Base-by-base conservation (phyloP, 768 basidiomycete species). In the Kwoniella botswanensis region DNA sequence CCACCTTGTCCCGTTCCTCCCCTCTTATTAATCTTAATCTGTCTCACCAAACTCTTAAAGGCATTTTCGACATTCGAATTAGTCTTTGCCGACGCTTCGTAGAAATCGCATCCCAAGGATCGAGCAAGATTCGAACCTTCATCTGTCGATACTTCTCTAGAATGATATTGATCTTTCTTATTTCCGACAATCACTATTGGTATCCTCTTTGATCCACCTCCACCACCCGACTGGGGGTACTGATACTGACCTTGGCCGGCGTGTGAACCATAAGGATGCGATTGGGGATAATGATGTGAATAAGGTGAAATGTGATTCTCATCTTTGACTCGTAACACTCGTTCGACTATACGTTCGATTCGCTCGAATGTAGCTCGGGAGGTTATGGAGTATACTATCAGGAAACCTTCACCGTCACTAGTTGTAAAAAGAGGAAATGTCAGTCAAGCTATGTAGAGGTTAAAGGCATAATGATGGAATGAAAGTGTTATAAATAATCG, bases 401-500 rank as follows among this genome's bases (percentile, higher is more conserved):
- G 91, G 84, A 98, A 96, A n/a, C 94, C 94, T 86, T 96, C 94
- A 72, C 95, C 95, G 84, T 98, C 94, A 35, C 94, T 96, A 53
- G 6, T 26, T 0, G 24, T 26, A 9, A 1, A 41, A 24, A 64
- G 22, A 50, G 41, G 53, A 12, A n/a, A 24, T 6, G 44, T 68
- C 55, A 35, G 63, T 53, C 62, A 57, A 74, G 70, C 65, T 54
- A 60, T 11, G 11, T 5, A 5, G 46, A 11, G 12, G 12, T 50
- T 4, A 50, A 50, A 50, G 46, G 46, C 7, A 15, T 50, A 2
- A 50, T 17, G 46, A 50, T 50, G 18, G 18, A 18, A 50, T 50
- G 46, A 50, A 3, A 50, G 18, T 15, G 46, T 50, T 13, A 50
- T 7, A 9, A 35, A 7, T 35, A 1, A 35, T 35, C 7, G 4